These are phyloP conservation scores for Acer negundo DNA, from an alignment of 345 rosid genomes.

Conservation along the genomic window DNA sequence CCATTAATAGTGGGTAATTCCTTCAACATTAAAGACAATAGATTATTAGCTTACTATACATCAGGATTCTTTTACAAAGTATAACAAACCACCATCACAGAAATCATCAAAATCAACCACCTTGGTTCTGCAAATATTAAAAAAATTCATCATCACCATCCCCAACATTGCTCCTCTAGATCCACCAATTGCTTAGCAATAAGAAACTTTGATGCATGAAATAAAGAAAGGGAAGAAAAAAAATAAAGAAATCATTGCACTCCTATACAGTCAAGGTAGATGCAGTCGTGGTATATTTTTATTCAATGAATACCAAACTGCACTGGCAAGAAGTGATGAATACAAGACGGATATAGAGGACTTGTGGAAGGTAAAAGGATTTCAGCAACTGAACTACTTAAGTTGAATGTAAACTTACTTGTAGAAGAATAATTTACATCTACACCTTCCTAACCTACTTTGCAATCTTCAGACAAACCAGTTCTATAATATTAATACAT, in stretches of 20 bases:
- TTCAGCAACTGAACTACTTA: no score
- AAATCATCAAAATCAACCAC: background rate
- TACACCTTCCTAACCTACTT: background rate
- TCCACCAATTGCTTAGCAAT: background rate
- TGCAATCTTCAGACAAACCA: background rate
- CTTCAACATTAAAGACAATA: slow-evolving; percentile 44
- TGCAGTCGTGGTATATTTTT: background rate
- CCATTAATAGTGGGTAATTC: slow-evolving; percentile 96
- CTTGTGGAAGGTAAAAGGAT: background rate
- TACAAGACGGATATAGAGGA: background rate
- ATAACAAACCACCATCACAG: background rate
- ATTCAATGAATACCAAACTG: background rate
- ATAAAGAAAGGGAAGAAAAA: background rate
- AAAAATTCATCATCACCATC: background rate
- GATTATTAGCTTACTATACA: slow-evolving; percentile 13
- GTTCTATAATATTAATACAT: background rate
- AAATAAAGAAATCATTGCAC: background rate
- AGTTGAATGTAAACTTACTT: background rate
- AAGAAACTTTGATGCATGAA: background rate
- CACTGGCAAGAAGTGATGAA: background rate
- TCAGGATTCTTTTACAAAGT: background rate
- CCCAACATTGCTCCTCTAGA: background rate
- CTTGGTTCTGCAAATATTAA: background rate
- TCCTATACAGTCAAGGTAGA: background rate
- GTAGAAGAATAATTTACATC: background rate